A percentile compares a stretch with the other conserved stretches of the same genome.
Evolutionary conservation across 345 rosid species (phyloP).

Genomic region (Angophora floribunda): DNA sequence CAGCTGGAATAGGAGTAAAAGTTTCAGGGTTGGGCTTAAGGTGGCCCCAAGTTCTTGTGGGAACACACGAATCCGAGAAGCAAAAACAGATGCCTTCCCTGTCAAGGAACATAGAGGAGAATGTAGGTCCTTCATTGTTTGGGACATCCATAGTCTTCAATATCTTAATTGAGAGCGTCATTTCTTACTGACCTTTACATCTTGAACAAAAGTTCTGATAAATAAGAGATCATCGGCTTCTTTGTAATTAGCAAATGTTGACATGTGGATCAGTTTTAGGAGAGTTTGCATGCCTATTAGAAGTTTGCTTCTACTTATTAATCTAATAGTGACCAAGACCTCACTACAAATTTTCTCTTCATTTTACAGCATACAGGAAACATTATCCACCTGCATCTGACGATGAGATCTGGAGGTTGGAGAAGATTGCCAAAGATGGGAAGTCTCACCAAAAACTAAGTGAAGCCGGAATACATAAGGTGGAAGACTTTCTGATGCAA

Average conservation of each 20-base stretch:
- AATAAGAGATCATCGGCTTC: not conserved
- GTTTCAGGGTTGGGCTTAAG: slow-evolving; percentile 30
- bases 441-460: not conserved
- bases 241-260: not conserved
- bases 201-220: not conserved
- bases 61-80: slow-evolving; percentile 21
- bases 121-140: slow-evolving; percentile 3
- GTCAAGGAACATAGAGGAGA: slow-evolving; percentile 29
- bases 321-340: not conserved
- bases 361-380: not conserved
- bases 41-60: slow-evolving; percentile 21
- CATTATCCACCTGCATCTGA: not conserved
- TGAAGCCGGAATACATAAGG: not conserved
- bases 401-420: not conserved
- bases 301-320: not conserved
- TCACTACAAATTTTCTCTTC: not conserved
- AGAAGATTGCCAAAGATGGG: not conserved
- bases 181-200: not conserved
- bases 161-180: not conserved
- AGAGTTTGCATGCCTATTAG: not conserved
- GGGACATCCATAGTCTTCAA: not conserved
- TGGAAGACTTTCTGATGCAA: not conserved
- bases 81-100: slow-evolving; percentile 26
- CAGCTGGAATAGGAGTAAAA: slow-evolving; percentile 34
- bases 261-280: too few species aligned